phyloP scores from a whole-genome alignment of 2,329 filamentous ascomycete genomes.

The Sodiomyces alkalinus region DNA sequence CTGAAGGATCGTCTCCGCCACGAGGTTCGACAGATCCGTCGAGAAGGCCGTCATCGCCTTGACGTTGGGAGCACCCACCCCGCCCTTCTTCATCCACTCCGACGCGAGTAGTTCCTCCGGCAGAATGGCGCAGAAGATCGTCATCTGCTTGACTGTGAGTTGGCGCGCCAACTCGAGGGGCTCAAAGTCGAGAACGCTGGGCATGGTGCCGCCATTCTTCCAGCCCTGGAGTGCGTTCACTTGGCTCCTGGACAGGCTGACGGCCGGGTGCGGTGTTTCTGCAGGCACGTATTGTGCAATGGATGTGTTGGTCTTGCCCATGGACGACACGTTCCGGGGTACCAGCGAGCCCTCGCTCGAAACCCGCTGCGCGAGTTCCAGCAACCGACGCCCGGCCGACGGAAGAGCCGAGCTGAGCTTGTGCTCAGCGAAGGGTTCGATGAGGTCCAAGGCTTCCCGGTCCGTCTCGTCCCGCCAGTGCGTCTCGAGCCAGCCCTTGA shows the following conservation, averaged over 20 bases:
- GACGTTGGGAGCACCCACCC: constrained; percentile 70
- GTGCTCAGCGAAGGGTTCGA: constrained; percentile 64
- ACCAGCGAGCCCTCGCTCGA: constrained; percentile 60
- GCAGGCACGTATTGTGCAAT: constrained; percentile 54
- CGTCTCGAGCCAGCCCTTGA: constrained; percentile 94
- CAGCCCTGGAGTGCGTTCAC: constrained; percentile 55
- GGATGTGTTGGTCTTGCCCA: constrained; percentile 74
- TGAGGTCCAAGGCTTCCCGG: constrained; percentile 56
- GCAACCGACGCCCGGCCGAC: constrained; percentile 62
- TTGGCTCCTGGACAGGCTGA: constrained; percentile 63
- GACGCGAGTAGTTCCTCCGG: constrained; percentile 83
- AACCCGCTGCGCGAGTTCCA: constrained; percentile 69
- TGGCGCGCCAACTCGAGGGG: constrained; percentile 83
- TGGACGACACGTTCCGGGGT: constrained; percentile 68
- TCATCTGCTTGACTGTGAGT: constrained; percentile 81
- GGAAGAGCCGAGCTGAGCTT: constrained; percentile 56
- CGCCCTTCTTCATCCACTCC: constrained; percentile 85
- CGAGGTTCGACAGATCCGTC: constrained; percentile 82
- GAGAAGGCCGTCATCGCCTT: constrained; percentile 87
- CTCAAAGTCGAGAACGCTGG: constrained; percentile 80
- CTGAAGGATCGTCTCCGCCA: constrained; percentile 81
- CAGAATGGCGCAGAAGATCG: constrained; percentile 79
- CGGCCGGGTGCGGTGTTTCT: constrained; percentile 55
- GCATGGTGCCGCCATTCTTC: constrained; percentile 53
- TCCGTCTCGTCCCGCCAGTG: constrained; percentile 85